Base-by-base conservation (phyloP, 2,329 filamentous ascomycete genomes). In the Cladosporium sphaerospermum region DNA sequence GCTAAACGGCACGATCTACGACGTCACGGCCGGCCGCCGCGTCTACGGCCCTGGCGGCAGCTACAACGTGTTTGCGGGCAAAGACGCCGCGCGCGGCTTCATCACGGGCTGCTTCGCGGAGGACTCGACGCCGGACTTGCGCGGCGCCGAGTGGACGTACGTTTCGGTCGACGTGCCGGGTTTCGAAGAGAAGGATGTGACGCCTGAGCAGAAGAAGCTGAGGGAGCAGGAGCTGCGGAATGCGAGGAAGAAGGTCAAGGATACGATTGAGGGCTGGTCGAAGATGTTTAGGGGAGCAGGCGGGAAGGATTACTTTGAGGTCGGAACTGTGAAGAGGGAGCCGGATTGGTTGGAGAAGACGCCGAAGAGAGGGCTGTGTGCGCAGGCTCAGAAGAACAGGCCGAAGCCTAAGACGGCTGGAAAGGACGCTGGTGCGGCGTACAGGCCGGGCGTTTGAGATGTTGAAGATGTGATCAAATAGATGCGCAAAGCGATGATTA, bases 51-150 rank as follows among this genome's bases (percentile, higher is more conserved):
- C 91, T 0, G 90, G 89, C 28, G 93, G 91, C 4, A 83, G 83
- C 36, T 99, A 99, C 76, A 79, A 84, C 64, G 85, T 86, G 73
- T 96, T 99, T 70, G 82, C 90, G 0, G 93, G 92, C 56, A 79
- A 79, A 57, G 93, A 99, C 71, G 91, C 92, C 33, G 83, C 87
- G 11, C 85, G 93, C 45, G 89, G 85, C 16, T 99, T 90, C 70
- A 84, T 99, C 16, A 97, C 93, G 2, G 89, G 89, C 14, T 99
- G 93, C 71, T 99, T 99, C 73, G 75, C 81, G 37, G 85, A 89
- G 58, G 93, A 99, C 75, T 76, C 84, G 32, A 93, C 85, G 2
- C 79, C 87, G 3, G 93, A 99, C 73, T 74, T 96, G 68, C 81
- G 88, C 56, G 93, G 93, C 43, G 85, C 89, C 4, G 93, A 97